These are phyloP conservation scores for Capsicum pubescens DNA, from an alignment of 257 asterid genomes.

Conservation along the genomic window DNA sequence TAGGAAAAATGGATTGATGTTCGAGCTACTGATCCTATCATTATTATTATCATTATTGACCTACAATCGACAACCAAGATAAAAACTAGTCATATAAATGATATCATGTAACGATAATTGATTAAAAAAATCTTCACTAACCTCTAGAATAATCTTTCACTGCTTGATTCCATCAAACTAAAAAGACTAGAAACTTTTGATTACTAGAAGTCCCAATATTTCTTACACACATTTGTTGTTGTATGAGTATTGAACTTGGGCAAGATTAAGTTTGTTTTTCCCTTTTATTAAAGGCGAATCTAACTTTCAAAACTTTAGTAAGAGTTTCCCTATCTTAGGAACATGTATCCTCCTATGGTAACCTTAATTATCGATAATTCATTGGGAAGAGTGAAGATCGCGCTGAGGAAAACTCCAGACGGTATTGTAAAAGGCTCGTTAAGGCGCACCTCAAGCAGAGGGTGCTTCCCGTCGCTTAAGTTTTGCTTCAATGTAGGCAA, in stretches of 20 bases:
- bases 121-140: constrained; percentile 33
- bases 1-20: constrained; percentile 68
- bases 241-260: too few relatives aligned
- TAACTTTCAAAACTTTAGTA: too few relatives aligned
- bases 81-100: constrained; percentile 30
- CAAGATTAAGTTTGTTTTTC: too few relatives aligned
- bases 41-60: constrained; percentile 66
- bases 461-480: not conserved
- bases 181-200: too few relatives aligned
- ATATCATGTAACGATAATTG: not conserved
- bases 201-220: too few relatives aligned
- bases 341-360: too few relatives aligned
- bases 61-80: constrained; percentile 43
- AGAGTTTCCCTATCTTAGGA: too few relatives aligned
- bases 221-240: too few relatives aligned
- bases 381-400: not conserved
- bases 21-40: constrained; percentile 65
- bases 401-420: not conserved
- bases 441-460: not conserved
- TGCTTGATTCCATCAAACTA: constrained; percentile 43
- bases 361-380: not conserved
- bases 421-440: not conserved
- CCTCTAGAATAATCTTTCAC: constrained; percentile 70
- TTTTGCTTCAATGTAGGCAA: not conserved
- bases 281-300: too few relatives aligned